Base-by-base conservation (phyloP, 2,329 filamentous ascomycete genomes). In the Colletotrichum musicola region DNA sequence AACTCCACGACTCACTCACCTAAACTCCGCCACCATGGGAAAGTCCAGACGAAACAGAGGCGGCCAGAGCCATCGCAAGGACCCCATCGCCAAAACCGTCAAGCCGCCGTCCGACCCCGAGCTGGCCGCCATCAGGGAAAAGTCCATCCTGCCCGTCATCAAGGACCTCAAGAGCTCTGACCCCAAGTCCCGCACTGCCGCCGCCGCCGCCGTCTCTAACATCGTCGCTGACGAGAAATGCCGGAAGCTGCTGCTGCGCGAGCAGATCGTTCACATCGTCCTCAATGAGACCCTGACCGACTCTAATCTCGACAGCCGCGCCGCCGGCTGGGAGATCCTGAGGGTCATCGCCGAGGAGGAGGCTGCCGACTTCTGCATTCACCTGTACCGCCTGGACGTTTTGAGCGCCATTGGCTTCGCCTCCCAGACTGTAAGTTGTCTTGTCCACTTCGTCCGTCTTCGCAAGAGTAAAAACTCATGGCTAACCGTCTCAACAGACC, bases 251-350 rank as follows among this genome's bases (percentile, higher is more conserved):
- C 83, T 92, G 22, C 80, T 92, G 68, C 83, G 89, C 22, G 90
- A 92, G 78, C 88, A 91, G 77, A 83, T 92, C 71, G 89, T 92
- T 50, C 85, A 85, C 72, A 86, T 87, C 60, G 77, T 92, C 50
- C 83, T 92, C 68, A 88, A 85, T 38, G 87, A 91, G 80, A 90
- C 88, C 35, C 79, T 92, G 64, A 89, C 88, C 25, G 90, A 92
- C 74, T 80, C 85, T 44, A 88, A 84, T 65, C 81, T 90, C 60
- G 89, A 92, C 78, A 89, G 88, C 73, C 84, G 88, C 55, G 87
- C 89, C 50, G 88, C 89, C 20, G 90, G 89, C n/a, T 92, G 90
- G 90, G 86, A 87, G 13, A 90, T 92, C 71, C 80, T 92, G 60
- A 84, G 86, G 71, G 84, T 88, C 49, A 81, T 92, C 61, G 87